phyloP scores from a whole-genome alignment of 2,329 filamentous ascomycete genomes.

The Fusarium fracticaudum region DNA sequence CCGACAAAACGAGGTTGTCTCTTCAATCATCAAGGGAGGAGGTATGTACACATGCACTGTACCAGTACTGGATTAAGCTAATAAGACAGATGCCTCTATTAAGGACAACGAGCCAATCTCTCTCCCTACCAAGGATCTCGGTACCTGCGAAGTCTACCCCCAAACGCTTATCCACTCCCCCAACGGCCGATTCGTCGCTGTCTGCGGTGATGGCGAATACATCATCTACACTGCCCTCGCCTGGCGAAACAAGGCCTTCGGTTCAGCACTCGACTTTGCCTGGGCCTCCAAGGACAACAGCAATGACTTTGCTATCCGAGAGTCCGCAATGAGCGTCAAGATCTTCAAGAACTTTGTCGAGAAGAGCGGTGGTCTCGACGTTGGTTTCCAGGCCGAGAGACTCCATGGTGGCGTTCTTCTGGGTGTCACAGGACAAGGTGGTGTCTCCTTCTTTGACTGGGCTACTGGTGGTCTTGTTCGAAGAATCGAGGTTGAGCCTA shows the following conservation, averaged over 20 bases:
- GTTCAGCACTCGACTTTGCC: constrained; percentile 92
- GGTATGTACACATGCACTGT: constrained; percentile 52
- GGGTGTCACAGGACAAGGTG: constrained; percentile 93
- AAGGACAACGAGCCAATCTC: constrained; percentile 91
- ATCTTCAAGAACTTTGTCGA: constrained; percentile 98
- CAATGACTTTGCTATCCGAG: constrained; percentile 97
- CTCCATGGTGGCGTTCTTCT: constrained; percentile 88
- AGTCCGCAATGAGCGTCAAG: constrained; percentile 93
- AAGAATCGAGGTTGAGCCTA: constrained; percentile 84
- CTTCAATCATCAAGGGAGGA: constrained; percentile 92
- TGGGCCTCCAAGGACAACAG: constrained; percentile 98
- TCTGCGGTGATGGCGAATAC: constrained; percentile 96
- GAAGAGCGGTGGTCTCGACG: constrained; percentile 86
- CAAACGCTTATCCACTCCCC: constrained; percentile 96
- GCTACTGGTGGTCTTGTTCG: constrained; percentile 87
- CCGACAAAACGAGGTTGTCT: constrained; percentile 92
- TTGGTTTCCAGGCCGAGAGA: constrained; percentile 94
- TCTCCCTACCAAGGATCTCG: constrained; percentile 91
- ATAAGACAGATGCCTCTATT: constrained; percentile 71
- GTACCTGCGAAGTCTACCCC: constrained; percentile 95
- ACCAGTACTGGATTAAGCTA: constrained; percentile 27
- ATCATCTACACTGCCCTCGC: constrained; percentile 98
- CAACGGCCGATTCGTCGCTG: constrained; percentile 84
- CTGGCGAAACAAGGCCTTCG: constrained; percentile 97
- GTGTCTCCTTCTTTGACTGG: constrained; percentile 98